Conservation (phyloP, 2,329 filamentous ascomycete species). For the Aspergillus clavatus region DNA sequence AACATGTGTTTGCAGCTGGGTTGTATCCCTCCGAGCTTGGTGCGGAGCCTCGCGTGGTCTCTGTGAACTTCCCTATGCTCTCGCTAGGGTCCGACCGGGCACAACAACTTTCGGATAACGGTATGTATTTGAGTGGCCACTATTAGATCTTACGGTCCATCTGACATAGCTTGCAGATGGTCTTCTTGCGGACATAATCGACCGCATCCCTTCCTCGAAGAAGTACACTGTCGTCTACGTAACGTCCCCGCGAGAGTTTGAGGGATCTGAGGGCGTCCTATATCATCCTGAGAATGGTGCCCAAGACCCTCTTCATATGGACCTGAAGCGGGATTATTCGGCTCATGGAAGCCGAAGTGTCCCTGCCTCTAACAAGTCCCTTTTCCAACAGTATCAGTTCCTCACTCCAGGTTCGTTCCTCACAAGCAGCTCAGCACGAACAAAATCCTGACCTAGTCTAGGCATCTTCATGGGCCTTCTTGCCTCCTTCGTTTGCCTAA, state of each 20-base stretch:
- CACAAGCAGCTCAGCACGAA: neutral
- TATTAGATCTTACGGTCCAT: conserved; percentile 1
- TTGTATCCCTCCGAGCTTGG: conserved; percentile 36
- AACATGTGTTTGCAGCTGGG: conserved; percentile 30
- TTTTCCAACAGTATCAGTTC: conserved; percentile 91
- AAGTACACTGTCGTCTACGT: conserved; percentile 73
- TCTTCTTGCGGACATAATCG: conserved; percentile 45
- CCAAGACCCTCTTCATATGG: conserved; percentile 60
- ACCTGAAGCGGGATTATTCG: conserved; percentile 64
- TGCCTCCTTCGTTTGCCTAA: conserved; percentile 64
- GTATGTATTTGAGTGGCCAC: conserved; percentile 25
- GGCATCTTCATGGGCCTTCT: conserved; percentile 86
- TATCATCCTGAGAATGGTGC: conserved; percentile 63
- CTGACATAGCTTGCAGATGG: conserved; percentile 35
- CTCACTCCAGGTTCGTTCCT: conserved; percentile 70
- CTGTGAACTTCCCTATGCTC: conserved; percentile 43
- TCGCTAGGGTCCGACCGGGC: conserved; percentile 32
- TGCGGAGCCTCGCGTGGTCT: conserved; percentile 39
- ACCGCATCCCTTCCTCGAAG: conserved; percentile 44
- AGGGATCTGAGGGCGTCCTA: conserved; percentile 26
- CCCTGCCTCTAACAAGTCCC: conserved; percentile 37
- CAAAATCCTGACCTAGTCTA: conserved; percentile 32
- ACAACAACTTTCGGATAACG: conserved; percentile 41
- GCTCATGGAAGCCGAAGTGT: conserved; percentile 28
- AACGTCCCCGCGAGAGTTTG: conserved; percentile 53